These are phyloP conservation scores for Leccinum rimulosum DNA, from an alignment of 768 basidiomycete genomes.

Conservation along the genomic window DNA sequence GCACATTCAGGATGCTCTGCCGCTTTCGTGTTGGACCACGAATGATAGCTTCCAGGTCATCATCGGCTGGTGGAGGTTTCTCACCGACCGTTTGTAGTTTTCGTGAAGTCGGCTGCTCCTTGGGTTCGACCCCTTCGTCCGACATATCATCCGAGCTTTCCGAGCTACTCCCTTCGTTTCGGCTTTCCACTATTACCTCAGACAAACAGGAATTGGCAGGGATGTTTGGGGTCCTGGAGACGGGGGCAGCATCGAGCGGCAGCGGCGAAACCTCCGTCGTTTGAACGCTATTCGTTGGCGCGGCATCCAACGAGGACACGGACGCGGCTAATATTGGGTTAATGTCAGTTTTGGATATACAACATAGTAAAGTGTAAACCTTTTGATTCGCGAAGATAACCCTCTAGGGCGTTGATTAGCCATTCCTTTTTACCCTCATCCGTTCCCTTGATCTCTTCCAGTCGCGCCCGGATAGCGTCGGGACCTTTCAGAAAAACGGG, in stretches of 20 bases:
- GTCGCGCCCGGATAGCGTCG: conserved; percentile 42
- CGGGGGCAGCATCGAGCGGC: conserved; percentile 3
- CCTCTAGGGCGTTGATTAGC: conserved; percentile 43
- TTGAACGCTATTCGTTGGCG: conserved; percentile 2
- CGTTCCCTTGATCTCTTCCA: conserved; percentile 40
- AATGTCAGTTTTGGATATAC: conserved; percentile 9
- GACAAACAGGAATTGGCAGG: conserved; percentile 33
- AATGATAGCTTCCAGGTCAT: conserved; percentile 41
- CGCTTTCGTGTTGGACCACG: conserved; percentile 37
- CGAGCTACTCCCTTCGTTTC: conserved; percentile 40
- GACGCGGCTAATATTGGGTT: conserved; percentile 5
- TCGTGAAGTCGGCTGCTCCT: conserved; percentile 1
- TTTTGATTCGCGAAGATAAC: conserved; percentile 30
- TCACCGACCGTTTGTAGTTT: neutral
- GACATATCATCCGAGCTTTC: conserved; percentile 32
- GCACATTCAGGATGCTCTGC: conserved; percentile 21
- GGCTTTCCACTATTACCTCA: conserved; percentile 37
- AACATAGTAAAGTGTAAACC: conserved; percentile 13
- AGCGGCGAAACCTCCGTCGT: neutral
- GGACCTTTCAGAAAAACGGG: conserved; percentile 45
- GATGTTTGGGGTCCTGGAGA: conserved; percentile 15
- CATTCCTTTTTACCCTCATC: conserved; percentile 18
- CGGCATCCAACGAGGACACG: neutral
- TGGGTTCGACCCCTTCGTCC: conserved; percentile 17
- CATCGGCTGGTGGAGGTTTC: conserved; percentile 8